Base-by-base conservation (phyloP, 352 stramenopile species). In the Phytopythium sindhum region DNA sequence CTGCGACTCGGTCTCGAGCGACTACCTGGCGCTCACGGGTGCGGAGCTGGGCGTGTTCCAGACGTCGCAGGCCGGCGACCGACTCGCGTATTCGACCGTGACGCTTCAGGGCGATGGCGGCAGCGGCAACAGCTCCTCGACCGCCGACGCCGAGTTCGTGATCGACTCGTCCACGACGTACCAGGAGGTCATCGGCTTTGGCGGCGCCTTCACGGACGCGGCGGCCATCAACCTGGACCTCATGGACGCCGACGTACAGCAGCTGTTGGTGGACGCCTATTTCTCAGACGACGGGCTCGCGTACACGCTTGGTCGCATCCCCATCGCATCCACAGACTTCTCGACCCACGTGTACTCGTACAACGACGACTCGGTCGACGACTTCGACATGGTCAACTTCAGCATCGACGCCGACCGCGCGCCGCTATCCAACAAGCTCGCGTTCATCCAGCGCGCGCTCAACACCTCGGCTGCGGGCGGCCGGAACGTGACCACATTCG, bases 141-240 rank as follows among this genome's bases (percentile, higher is more conserved):
- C 66, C 23, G 57, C 59, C 14, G 60, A 39, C 19, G 71, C 73
- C 19, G 77, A 86, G 50, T 77, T 83, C 28, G 62, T 73, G 26
- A 72, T 90, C 29, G 78, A 92, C 58, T 74, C 74, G 15, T 63
- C 56, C 0, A 72, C 69, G 41, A 87, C 66, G 57, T 90, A 80
- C 75, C 81, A 97, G 69, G 75, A 84, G 64, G 95, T 97, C 48
- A 75, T 88, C 33, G 90, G 90, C 15, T 97, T 97, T 62, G 90
- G 90, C 17, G 90, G 89, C 23, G 88, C 90, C 26, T 97, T 97
- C 78, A 97, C 90, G 14, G 90, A 97, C 64, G 67, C 87, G 5
- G 77, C 88, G 48, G 75, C 88, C 24, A 87, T 94, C 62, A 95
- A 96, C 59, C 67, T 96, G 45, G 78, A 88, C 59, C 68, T 64